phyloP scores from a whole-genome alignment of 768 basidiomycete species.

The Candolleomyces aberdarensis region DNA sequence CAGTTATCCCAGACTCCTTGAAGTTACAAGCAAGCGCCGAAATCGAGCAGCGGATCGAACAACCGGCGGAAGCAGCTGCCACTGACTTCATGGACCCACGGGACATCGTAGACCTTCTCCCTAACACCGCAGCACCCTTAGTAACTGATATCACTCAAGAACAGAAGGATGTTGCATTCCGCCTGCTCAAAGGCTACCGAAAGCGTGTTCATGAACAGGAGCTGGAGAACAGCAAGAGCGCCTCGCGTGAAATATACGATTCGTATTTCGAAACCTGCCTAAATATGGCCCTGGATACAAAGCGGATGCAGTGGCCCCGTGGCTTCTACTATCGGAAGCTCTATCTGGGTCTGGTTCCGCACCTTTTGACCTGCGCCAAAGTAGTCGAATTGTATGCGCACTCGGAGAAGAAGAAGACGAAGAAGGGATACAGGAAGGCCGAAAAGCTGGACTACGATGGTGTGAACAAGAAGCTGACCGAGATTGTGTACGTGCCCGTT shows the following conservation, averaged over 20 bases:
- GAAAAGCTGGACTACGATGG: slow-evolving; percentile 18
- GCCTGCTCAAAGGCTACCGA: slow-evolving; percentile 12
- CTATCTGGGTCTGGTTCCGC: slow-evolving; percentile 22
- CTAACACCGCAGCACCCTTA: background rate
- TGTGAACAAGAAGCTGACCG: slow-evolving; percentile 17
- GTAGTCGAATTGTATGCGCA: slow-evolving; percentile 8
- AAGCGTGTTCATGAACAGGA: slow-evolving; percentile 4
- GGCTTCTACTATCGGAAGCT: slow-evolving; percentile 16
- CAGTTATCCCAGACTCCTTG: background rate
- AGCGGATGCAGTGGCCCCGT: slow-evolving; percentile 17
- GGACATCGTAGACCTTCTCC: no score
- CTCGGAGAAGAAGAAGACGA: slow-evolving; percentile 12
- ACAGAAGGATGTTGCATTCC: slow-evolving; percentile 10
- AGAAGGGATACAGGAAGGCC: slow-evolving; percentile 5
- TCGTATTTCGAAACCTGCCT: slow-evolving; percentile 10
- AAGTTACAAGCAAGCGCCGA: background rate
- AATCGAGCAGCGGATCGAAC: no score
- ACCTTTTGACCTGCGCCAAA: slow-evolving; percentile 17
- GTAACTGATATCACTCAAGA: slow-evolving; percentile 4
- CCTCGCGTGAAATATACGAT: slow-evolving; percentile 6
- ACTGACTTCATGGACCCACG: no score
- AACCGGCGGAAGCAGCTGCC: no score
- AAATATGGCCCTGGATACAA: slow-evolving; percentile 2
- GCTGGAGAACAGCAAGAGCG: slow-evolving; percentile 7
- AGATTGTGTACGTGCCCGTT: slow-evolving; percentile 14